These are phyloP conservation scores for Tinospora cordifolia DNA, from an alignment of 164 flowering plant species.

Conservation along the genomic window DNA sequence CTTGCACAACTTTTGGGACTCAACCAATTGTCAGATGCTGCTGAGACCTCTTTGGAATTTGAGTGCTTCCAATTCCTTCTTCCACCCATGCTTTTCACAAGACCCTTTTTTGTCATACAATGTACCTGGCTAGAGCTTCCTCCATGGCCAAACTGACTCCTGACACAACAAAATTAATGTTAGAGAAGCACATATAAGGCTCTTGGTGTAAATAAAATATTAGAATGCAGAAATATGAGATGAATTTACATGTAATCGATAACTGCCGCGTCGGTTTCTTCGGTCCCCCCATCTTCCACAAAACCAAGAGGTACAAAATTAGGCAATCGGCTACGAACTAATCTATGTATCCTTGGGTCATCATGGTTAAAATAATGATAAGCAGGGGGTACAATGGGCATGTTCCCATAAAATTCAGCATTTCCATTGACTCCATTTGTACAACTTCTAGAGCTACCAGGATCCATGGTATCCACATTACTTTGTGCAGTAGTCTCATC, in stretches of 20 bases:
- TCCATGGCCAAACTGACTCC: constrained; percentile 62
- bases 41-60: constrained; percentile 21
- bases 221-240: neutral
- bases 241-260: constrained; percentile 66
- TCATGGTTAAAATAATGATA: constrained; percentile 60
- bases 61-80: constrained; percentile 30
- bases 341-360: constrained; percentile 57
- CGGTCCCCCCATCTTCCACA: constrained; percentile 21
- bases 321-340: constrained; percentile 59
- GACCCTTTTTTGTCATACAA: neutral
- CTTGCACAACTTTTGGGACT: constrained; percentile 37
- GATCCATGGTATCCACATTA: constrained; percentile 2
- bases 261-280: constrained; percentile 25
- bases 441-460: neutral
- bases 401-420: constrained; percentile 15
- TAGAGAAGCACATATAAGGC: neutral
- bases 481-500: constrained; percentile 19
- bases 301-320: constrained; percentile 56
- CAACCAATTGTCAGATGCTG: constrained; percentile 46
- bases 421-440: constrained; percentile 9
- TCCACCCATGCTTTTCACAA: constrained; percentile 16
- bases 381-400: constrained; percentile 42
- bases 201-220: neutral
- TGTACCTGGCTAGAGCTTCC: constrained; percentile 14
- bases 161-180: constrained; percentile 20